Evolutionary conservation across 2,329 filamentous ascomycete genomes (phyloP).

Genomic region (Bipolaris zeicola): DNA sequence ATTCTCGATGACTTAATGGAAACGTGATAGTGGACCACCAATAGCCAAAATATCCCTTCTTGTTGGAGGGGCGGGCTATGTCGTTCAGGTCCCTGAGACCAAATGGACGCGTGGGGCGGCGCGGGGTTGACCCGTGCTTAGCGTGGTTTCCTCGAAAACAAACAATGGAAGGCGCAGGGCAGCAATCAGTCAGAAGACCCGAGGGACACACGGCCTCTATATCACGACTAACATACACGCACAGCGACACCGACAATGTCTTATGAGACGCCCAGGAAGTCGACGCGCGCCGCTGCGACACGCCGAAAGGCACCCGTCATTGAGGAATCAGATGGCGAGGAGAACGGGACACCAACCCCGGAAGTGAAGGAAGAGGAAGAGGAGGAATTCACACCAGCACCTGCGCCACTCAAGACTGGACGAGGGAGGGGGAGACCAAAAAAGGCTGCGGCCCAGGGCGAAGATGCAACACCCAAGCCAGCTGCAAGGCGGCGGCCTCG

Average conservation of each 20-base stretch:
- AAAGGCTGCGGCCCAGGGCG: conserved; percentile 38
- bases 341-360: conserved; percentile 63
- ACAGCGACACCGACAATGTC: conserved; percentile 44
- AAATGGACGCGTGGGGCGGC: conserved; percentile 9
- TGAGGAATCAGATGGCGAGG: conserved; percentile 77
- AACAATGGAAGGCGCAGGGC: conserved; percentile 18
- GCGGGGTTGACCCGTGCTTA: conserved; percentile 28
- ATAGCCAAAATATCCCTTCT: not conserved
- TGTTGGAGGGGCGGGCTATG: not conserved
- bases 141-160: conserved; percentile 28
- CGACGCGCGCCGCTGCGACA: conserved; percentile 64
- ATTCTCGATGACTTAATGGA: not conserved
- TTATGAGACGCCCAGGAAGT: conserved; percentile 55
- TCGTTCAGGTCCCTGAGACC: not conserved
- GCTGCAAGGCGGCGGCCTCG: conserved; percentile 55
- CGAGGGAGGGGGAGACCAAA: conserved; percentile 63
- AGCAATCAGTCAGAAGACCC: conserved; percentile 12
- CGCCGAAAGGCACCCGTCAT: conserved; percentile 72
- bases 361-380: conserved; percentile 65
- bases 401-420: conserved; percentile 66
- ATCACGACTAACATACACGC: conserved; percentile 14
- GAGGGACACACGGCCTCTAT: conserved; percentile 11
- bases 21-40: not conserved
- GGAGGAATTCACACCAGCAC: conserved; percentile 81
- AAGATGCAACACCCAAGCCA: conserved; percentile 52